Conservation (phyloP, 371 early-diverging fungal species). For the Apophysomyces trapeziformis region DNA sequence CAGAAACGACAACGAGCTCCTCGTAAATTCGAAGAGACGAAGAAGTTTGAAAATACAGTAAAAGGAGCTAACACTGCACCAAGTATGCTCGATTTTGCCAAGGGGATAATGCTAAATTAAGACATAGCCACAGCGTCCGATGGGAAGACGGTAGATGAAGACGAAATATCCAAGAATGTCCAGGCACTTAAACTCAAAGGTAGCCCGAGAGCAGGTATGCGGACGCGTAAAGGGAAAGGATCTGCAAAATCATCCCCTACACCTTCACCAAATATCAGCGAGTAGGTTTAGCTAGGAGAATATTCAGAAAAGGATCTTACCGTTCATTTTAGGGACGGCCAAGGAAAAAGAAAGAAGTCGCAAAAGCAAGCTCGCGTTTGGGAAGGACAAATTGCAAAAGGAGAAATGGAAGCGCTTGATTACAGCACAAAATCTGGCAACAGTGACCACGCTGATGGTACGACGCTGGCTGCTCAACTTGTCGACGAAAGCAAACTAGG, state of each 20-base stretch:
- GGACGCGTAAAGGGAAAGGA: conserved; percentile 31
- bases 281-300: conserved; percentile 20
- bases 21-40: conserved; percentile 84
- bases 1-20: conserved; percentile 61
- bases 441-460: conserved; percentile 28
- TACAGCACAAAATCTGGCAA: conserved; percentile 54
- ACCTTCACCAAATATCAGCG: conserved; percentile 36
- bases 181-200: conserved; percentile 48
- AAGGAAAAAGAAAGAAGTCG: conserved; percentile 48
- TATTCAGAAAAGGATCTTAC: neutral
- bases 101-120: neutral
- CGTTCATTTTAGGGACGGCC: conserved; percentile 10
- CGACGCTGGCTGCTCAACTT: conserved; percentile 50
- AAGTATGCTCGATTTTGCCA: conserved; percentile 30
- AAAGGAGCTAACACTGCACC: conserved; percentile 71
- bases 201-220: conserved; percentile 37
- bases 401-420: conserved; percentile 71
- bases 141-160: conserved; percentile 50
- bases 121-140: neutral
- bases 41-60: conserved; percentile 75
- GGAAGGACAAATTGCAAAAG: conserved; percentile 67
- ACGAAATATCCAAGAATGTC: conserved; percentile 68
- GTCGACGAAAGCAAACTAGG: conserved; percentile 66
- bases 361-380: conserved; percentile 66
- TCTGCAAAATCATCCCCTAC: conserved; percentile 36